Evolutionary conservation across 257 asterid genomes (phyloP), one percentile per base, ranked within the genome.

Genomic region (Solanum pinnatisectum): DNA sequence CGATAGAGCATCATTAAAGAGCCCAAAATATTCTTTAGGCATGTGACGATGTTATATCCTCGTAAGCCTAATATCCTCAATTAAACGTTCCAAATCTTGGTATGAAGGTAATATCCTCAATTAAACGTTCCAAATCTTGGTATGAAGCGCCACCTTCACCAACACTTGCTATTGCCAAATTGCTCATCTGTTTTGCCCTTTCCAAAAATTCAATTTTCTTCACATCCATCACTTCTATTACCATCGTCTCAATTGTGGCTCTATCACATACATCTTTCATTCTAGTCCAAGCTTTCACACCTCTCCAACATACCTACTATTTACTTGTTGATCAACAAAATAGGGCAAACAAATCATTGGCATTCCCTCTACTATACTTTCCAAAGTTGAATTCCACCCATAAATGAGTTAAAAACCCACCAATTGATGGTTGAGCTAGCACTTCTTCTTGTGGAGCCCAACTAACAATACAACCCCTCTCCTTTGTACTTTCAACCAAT

Each of bases 331-430:
- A 18, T 88, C 86, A 8, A 23, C 32, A 63, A 73, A 72, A 39
- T 71, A 88, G 8, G 88, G 90, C 88, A 88, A 88, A 39, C 88
- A 88, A 20, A 88, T 88, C 93, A 91, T 91, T 4, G 93, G 92
- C 10, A 89, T 89, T 14, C 91, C 92, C 6, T 72, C 92, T 2
- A 9, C 46, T 11, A 91, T 74, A 52, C 91, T 91, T 18, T 89
- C 90, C 39, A 89, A 15, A 8, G 92, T 91, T 0, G 91, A 52
- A 13, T 88, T 88, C 90, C 90, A 88, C 27, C 90, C 86, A 74
- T 70, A 27, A 27, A 33, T 88, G 90, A 0, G 88, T 84, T 44
- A 84, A 84, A 30, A 44, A 42, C 52, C 52, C 52, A 44, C 18
- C 18, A 44, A 44, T 44, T 44, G 88, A 83, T 0, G 77, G 56